Evolutionary conservation across 768 basidiomycete species (phyloP), one percentile per base, ranked within the genome.

Genomic region (Boletus insuetus): DNA sequence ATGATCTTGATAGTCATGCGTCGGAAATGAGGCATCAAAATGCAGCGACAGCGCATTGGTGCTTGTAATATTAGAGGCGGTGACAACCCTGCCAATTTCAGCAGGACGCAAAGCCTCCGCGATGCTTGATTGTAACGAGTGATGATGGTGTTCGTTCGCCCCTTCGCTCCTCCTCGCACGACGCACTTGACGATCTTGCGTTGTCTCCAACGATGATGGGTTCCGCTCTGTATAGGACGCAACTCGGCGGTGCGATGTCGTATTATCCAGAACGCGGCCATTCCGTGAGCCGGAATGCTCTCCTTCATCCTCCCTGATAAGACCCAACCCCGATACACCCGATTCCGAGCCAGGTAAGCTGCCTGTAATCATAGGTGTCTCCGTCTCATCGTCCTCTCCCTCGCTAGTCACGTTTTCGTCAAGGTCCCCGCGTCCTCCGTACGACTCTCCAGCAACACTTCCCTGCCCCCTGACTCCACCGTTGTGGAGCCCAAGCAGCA

Each of bases 1-100:
- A 48, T 61, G 64, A 26, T 24, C 34, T 49, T 53, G 56, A 37
- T 63, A 55, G 51, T 59, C 69, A 54, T 69, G 69, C 49, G 63
- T 37, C 22, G 69, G 58, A 56, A 65, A 60, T 49, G 69, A 71
- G 69, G 69, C 69, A 69, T 71, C 69, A 63, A 71, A 71, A 67
- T 67, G 65, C 53, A 71, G 67, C 40, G 71, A 72, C 65, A 71
- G 56, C 55, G 69, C 69, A 26, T 71, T 70, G 8, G 69, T 64
- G 40, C 66, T 52, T 48, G 59, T 62, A 46, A 71, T 65, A 55
- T 68, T 57, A 50, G 65, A 40, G 57, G 43, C 44, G 51, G 56
- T 57, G 56, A 40, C 56, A 49, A 34, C 57, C 52, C 62, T 65
- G 47, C 37, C 54, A 46, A 42, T 46, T 54, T 58, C 58, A 55